A percentile compares a stretch with the other conserved stretches of the same genome.
Evolutionary conservation across 176 grass and related monocot species (phyloP).

Genomic region (Avena sativa): DNA sequence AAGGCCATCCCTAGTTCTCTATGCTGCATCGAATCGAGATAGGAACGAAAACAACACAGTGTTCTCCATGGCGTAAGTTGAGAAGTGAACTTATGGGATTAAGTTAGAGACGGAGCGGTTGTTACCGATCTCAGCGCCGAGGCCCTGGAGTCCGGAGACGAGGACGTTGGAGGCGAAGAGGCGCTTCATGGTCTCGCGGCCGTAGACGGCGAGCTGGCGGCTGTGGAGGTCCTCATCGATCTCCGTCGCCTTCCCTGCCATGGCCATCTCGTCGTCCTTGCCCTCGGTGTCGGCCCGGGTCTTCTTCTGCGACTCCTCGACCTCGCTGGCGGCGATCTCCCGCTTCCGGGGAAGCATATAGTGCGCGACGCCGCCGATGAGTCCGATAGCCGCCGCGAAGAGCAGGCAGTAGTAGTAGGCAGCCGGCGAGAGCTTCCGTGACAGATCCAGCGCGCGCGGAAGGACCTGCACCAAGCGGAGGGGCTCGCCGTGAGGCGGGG

Average conservation of each 20-base stretch:
- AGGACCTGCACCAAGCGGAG: not conserved
- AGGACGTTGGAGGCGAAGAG: constrained; percentile 84
- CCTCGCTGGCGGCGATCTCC: constrained; percentile 57
- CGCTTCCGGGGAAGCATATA: constrained; percentile 85
- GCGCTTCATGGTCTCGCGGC: constrained; percentile 79
- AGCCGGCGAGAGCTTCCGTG: constrained; percentile 37
- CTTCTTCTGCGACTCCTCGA: constrained; percentile 63
- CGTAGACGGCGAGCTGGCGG: constrained; percentile 38
- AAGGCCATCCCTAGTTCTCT: not conserved
- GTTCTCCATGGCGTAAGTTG: constrained; percentile 9
- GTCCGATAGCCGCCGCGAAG: constrained; percentile 49
- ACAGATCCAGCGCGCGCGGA: constrained; percentile 46
- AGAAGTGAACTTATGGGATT: not conserved
- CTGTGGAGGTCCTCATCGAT: constrained; percentile 42
- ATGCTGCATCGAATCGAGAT: not conserved
- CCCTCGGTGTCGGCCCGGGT: constrained; percentile 20
- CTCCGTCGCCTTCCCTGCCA: constrained; percentile 40
- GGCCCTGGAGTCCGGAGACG: constrained; percentile 72
- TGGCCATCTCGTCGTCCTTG: not conserved
- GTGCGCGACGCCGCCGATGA: constrained; percentile 58
- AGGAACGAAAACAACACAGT: too few species aligned
- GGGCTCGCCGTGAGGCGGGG: not conserved
- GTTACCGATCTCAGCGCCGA: constrained; percentile 74
- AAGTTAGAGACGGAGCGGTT: not conserved
- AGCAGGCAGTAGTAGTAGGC: constrained; percentile 33